Evolutionary conservation across 768 basidiomycete genomes (phyloP).

Genomic region (Tylopilus vinaceipallidus): DNA sequence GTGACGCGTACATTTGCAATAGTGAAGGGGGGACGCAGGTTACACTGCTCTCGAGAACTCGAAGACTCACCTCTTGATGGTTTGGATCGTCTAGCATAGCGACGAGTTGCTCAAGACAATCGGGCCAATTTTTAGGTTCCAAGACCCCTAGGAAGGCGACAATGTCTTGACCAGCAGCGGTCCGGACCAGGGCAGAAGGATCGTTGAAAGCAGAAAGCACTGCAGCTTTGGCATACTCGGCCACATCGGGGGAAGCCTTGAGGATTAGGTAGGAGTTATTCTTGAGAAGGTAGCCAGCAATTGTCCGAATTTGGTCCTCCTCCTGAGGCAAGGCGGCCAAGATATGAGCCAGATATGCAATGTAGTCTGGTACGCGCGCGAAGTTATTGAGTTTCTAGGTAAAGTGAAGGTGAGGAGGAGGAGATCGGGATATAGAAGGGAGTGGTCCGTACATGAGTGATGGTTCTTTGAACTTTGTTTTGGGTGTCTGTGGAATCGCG

Average conservation of each 20-base stretch:
- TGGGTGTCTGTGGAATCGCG: constrained; percentile 85
- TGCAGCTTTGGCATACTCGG: constrained; percentile 69
- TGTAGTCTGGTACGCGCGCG: constrained; percentile 88
- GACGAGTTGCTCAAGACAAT: constrained; percentile 86
- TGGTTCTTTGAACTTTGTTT: constrained; percentile 68
- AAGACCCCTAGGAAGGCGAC: constrained; percentile 84
- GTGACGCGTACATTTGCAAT: neutral
- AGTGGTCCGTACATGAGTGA: constrained; percentile 66
- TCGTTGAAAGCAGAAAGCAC: constrained; percentile 83
- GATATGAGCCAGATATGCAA: constrained; percentile 94
- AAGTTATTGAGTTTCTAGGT: constrained; percentile 82
- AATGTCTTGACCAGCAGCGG: constrained; percentile 91
- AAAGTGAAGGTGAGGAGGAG: constrained; percentile 19
- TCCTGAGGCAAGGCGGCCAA: constrained; percentile 77
- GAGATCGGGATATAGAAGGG: constrained; percentile 18
- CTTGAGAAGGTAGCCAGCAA: constrained; percentile 96
- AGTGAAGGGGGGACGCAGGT: neutral
- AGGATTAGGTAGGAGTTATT: constrained; percentile 86
- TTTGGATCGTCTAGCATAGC: constrained; percentile 76
- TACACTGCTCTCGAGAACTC: neutral
- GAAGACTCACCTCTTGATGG: constrained; percentile 78
- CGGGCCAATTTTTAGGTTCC: constrained; percentile 93
- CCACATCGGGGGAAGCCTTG: constrained; percentile 60
- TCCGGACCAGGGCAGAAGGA: constrained; percentile 82
- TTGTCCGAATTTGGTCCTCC: constrained; percentile 90